Conservation (phyloP, 1,139 yeast genomes). For the Groenewaldozyma auringiensis region DNA sequence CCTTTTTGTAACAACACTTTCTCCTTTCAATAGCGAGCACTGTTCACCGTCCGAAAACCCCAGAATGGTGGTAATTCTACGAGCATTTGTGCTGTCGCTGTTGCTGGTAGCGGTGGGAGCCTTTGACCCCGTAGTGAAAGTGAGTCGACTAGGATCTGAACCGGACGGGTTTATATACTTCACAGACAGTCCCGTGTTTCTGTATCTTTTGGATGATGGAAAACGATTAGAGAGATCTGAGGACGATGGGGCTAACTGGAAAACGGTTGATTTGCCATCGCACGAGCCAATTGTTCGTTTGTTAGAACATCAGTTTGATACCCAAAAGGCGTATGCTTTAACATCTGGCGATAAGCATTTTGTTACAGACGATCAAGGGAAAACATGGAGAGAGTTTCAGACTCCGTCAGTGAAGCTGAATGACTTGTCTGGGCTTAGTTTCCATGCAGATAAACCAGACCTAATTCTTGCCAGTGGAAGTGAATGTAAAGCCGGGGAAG, state of each 20-base stretch:
- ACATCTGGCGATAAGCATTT: slow-evolving; percentile 39
- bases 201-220: slow-evolving; percentile 32
- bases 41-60: no score
- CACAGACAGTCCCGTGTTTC: slow-evolving; percentile 25
- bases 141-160: slow-evolving; percentile 7
- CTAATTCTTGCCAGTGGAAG: slow-evolving; percentile 36
- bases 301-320: slow-evolving; percentile 40
- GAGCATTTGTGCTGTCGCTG: background rate
- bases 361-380: slow-evolving; percentile 51
- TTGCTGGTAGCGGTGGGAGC: slow-evolving; percentile 2
- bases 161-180: slow-evolving; percentile 33
- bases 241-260: slow-evolving; percentile 56
- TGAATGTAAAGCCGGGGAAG: slow-evolving; percentile 31
- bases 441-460: slow-evolving; percentile 39
- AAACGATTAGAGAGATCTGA: slow-evolving; percentile 38
- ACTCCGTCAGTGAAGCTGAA: slow-evolving; percentile 22
- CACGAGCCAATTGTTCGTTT: slow-evolving; percentile 30
- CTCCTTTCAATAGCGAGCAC: no score
- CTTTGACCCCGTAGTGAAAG: slow-evolving; percentile 11
- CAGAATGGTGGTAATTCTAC: background rate
- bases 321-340: slow-evolving; percentile 47
- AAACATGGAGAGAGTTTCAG: slow-evolving; percentile 46
- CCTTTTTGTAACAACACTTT: no score
- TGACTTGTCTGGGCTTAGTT: slow-evolving; percentile 24
- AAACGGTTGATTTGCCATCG: slow-evolving; percentile 27